These are phyloP conservation scores for Microdochium nivale DNA, from an alignment of 2,329 filamentous ascomycete genomes.

Conservation along the genomic window DNA sequence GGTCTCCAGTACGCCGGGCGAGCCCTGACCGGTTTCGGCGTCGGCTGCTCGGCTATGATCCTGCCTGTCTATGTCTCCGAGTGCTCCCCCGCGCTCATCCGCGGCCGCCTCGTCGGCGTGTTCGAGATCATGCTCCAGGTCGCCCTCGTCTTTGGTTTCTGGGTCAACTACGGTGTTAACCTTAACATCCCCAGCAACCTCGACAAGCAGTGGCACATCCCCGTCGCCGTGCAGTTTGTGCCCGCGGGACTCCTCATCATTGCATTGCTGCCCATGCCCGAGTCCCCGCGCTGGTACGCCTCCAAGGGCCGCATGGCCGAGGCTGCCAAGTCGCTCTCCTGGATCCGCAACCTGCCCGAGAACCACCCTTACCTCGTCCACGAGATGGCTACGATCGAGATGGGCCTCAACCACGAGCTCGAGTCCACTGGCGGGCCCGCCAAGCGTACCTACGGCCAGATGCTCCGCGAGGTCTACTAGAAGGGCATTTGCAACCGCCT, in stretches of 20 bases:
- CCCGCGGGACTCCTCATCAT: constrained; percentile 42
- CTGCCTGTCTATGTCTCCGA: constrained; percentile 38
- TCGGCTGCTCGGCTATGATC: constrained; percentile 35
- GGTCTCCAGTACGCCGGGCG: constrained; percentile 42
- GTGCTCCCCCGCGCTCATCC: constrained; percentile 39
- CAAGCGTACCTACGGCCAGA: constrained; percentile 25
- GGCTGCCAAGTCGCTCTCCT: constrained; percentile 41
- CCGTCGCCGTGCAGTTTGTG: constrained; percentile 45
- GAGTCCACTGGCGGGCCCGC: constrained; percentile 1
- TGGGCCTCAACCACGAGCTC: constrained; percentile 27
- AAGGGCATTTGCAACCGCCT: constrained; percentile 37
- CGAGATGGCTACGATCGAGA: constrained; percentile 51
- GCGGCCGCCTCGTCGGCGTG: constrained; percentile 44
- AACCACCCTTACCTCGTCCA: constrained; percentile 53
- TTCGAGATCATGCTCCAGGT: constrained; percentile 45
- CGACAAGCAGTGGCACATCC: constrained; percentile 39
- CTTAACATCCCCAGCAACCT: constrained; percentile 17
- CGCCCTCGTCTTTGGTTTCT: constrained; percentile 43
- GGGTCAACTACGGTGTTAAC: constrained; percentile 32
- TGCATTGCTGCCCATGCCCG: constrained; percentile 37
- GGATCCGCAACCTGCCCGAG: constrained; percentile 40
- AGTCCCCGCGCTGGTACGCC: constrained; percentile 54
- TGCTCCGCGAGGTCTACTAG: constrained; percentile 31
- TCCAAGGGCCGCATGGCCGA: constrained; percentile 40
- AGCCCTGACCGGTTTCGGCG: constrained; percentile 34